These are phyloP conservation scores for Trametes gibbosa DNA, from an alignment of 768 basidiomycete genomes.

Conservation along the genomic window DNA sequence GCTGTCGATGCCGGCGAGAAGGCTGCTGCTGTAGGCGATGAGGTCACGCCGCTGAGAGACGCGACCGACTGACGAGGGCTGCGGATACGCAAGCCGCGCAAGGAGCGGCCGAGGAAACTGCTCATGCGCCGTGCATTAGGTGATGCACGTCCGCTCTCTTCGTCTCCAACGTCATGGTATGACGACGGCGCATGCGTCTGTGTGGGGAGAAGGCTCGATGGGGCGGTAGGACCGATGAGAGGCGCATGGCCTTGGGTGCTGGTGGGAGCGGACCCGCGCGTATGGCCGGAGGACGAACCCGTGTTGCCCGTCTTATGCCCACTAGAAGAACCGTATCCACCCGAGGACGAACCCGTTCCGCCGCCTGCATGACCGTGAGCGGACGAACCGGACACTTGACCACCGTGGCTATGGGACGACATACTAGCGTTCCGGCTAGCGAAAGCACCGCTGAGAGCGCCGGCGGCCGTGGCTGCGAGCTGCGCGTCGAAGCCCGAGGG, in stretches of 20 bases:
- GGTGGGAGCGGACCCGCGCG: not conserved
- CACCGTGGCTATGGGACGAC: constrained; percentile 16
- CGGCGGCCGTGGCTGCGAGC: not conserved
- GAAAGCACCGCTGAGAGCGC: not conserved
- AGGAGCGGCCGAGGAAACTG: constrained; percentile 10
- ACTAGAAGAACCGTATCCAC: constrained; percentile 15
- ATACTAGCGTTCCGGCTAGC: constrained; percentile 1
- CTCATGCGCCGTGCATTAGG: constrained; percentile 6
- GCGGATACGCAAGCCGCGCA: constrained; percentile 13
- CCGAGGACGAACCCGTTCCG: constrained; percentile 11
- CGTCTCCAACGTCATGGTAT: constrained; percentile 12
- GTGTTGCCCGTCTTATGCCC: constrained; percentile 7
- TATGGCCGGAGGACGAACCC: constrained; percentile 9
- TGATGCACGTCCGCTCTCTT: constrained; percentile 4
- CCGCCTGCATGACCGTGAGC: constrained; percentile 16
- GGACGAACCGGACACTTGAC: constrained; percentile 8
- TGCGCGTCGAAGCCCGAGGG: not conserved
- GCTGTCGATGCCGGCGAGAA: not conserved
- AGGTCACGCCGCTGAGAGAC: not conserved
- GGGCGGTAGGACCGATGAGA: constrained; percentile 6
- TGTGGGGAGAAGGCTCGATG: constrained; percentile 23
- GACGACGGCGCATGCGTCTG: constrained; percentile 16
- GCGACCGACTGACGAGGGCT: constrained; percentile 6
- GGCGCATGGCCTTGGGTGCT: constrained; percentile 1
- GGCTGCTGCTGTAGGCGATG: not conserved